Percentiles rank a stretch among this genome's conserved stretches.
Conservation (phyloP, 108 stramenopile genomes). For the Fistulifera solaris region DNA sequence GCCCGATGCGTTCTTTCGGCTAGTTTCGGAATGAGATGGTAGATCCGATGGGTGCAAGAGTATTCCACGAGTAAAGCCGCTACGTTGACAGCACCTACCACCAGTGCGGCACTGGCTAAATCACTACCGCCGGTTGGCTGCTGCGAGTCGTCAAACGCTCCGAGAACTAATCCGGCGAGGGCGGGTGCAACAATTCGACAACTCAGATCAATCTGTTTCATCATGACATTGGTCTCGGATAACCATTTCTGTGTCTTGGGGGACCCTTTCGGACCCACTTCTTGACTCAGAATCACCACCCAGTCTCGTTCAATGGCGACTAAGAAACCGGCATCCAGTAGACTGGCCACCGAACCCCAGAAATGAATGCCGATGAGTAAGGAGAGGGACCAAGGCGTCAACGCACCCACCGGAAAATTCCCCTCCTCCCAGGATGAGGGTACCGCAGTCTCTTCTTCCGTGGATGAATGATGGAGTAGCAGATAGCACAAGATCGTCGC, state of each 20-base stretch:
- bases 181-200: slow-evolving; percentile 47
- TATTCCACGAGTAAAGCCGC: slow-evolving; percentile 44
- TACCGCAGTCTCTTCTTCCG: not conserved
- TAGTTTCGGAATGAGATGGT: slow-evolving; percentile 16
- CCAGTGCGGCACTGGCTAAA: slow-evolving; percentile 18
- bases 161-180: slow-evolving; percentile 29
- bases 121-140: not conserved
- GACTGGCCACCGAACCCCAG: slow-evolving; percentile 37
- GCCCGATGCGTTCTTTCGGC: not conserved
- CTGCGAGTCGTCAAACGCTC: slow-evolving; percentile 6
- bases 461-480: not conserved
- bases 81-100: slow-evolving; percentile 40
- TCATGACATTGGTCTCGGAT: slow-evolving; percentile 42
- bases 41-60: slow-evolving; percentile 25
- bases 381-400: slow-evolving; percentile 1
- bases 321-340: slow-evolving; percentile 32
- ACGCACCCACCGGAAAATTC: slow-evolving; percentile 10
- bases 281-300: slow-evolving; percentile 46
- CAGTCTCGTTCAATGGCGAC: slow-evolving; percentile 66
- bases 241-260: slow-evolving; percentile 19
- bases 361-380: slow-evolving; percentile 30
- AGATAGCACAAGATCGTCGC: slow-evolving; percentile 37
- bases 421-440: not conserved
- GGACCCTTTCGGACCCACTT: not conserved
- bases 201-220: slow-evolving; percentile 54